Conservation (phyloP, 805 yeast genomes). For the Candida montana region DNA sequence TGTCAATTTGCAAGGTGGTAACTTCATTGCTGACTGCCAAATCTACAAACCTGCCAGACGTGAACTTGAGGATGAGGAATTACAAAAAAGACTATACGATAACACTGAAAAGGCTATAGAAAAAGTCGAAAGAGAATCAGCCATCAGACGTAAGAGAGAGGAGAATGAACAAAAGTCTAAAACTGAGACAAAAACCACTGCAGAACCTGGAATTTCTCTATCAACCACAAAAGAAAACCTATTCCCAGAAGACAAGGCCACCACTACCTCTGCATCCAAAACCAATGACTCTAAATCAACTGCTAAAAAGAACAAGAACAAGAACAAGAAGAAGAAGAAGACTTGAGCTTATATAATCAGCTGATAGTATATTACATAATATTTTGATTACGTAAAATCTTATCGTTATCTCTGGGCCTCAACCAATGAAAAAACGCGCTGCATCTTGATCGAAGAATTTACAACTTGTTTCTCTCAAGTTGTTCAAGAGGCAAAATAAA, state of each 20-base stretch:
- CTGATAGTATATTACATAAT: not conserved
- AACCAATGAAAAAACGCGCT: not conserved
- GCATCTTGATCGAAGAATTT: not conserved
- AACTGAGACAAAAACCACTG: not conserved
- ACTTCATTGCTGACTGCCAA: constrained; percentile 69
- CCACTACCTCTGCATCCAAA: not conserved
- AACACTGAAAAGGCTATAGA: constrained; percentile 55
- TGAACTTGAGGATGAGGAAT: constrained; percentile 57
- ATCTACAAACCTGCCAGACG: constrained; percentile 48
- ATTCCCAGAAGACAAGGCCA: not conserved
- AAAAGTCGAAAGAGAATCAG: constrained; percentile 63
- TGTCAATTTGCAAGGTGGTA: constrained; percentile 56
- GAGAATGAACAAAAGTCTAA: constrained; percentile 3
- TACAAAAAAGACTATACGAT: constrained; percentile 58
- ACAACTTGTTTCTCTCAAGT: not conserved
- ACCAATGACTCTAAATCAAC: not conserved
- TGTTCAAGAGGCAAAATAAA: not conserved
- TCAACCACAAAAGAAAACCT: not conserved
- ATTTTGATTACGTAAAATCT: not conserved
- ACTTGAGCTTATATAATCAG: not conserved
- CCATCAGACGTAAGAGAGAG: constrained; percentile 51
- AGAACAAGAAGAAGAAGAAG: constrained; percentile 8
- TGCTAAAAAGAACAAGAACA: not conserved
- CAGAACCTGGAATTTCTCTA: not conserved
- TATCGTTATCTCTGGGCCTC: not conserved